Evolutionary conservation across 2,329 filamentous ascomycete genomes (phyloP).

Genomic region (Hymenotorrendiella dingleyae): DNA sequence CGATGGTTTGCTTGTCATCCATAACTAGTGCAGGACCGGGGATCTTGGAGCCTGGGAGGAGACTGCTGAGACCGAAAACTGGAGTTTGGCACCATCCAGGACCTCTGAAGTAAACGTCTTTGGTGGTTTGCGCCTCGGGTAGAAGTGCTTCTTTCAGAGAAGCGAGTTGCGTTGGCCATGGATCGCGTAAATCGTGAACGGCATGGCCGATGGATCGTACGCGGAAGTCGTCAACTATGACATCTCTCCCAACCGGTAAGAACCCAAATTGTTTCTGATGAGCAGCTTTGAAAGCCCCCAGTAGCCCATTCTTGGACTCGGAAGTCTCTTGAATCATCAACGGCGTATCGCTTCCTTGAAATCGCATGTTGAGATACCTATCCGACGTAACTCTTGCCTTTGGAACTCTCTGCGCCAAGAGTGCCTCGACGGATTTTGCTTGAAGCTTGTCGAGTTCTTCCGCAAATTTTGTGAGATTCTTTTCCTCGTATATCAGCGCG

Average conservation of each 20-base stretch:
- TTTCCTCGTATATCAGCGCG: constrained; percentile 44
- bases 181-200: not conserved
- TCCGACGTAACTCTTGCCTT: constrained; percentile 60
- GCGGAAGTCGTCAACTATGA: constrained; percentile 82
- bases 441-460: not conserved
- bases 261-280: constrained; percentile 90
- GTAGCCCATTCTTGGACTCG: constrained; percentile 63
- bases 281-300: constrained; percentile 73
- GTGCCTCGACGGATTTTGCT: not conserved
- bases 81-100: constrained; percentile 54
- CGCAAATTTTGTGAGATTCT: constrained; percentile 30
- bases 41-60: constrained; percentile 66
- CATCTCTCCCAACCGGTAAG: constrained; percentile 71
- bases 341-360: constrained; percentile 80
- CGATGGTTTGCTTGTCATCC: constrained; percentile 83
- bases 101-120: constrained; percentile 57
- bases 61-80: constrained; percentile 70
- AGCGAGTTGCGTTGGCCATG: not conserved
- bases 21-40: constrained; percentile 78
- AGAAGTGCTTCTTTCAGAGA: not conserved
- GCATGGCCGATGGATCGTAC: constrained; percentile 67
- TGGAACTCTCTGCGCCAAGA: not conserved
- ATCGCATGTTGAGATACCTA: constrained; percentile 87
- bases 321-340: constrained; percentile 75
- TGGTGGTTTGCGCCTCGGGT: not conserved